Conservation (phyloP, 2,329 filamentous ascomycete genomes). For the Alternaria triticina region DNA sequence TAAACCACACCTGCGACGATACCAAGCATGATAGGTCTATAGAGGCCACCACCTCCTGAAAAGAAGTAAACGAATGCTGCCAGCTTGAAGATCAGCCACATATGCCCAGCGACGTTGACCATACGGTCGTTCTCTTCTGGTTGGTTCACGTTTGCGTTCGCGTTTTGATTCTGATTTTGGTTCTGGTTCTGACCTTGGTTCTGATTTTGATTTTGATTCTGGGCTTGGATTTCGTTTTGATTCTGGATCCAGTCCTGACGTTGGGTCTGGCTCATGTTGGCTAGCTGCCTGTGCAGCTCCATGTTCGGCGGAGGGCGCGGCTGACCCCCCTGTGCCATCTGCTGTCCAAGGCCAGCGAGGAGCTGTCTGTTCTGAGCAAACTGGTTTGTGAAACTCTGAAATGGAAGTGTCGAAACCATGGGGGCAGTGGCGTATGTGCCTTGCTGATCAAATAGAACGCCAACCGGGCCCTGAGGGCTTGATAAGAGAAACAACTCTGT, state of each 20-base stretch:
- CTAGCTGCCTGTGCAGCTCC: constrained; percentile 25
- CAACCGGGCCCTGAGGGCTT: constrained; percentile 46
- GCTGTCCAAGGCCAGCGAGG: constrained; percentile 39
- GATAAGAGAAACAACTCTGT: constrained; percentile 45
- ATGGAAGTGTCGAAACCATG: constrained; percentile 32
- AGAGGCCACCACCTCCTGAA: constrained; percentile 52
- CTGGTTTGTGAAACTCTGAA: constrained; percentile 42
- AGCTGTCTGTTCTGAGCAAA: constrained; percentile 43
- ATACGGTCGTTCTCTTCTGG: constrained; percentile 34
- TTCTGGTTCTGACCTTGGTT: constrained; percentile 17
- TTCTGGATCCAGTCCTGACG: constrained; percentile 22
- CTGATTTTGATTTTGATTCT: constrained; percentile 21
- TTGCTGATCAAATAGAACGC: constrained; percentile 44
- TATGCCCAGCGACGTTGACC: constrained; percentile 43
- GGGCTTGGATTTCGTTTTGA: constrained; percentile 17
- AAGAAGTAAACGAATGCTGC: constrained; percentile 66
- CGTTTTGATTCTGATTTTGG: constrained; percentile 10
- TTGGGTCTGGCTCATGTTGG: constrained; percentile 18
- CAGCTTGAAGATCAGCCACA: constrained; percentile 66
- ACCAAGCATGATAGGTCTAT: constrained; percentile 50
- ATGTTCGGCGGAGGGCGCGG: not conserved
- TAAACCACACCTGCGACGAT: constrained; percentile 51
- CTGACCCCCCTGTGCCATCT: constrained; percentile 31
- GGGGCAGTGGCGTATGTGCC: constrained; percentile 45
- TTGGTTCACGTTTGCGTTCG: constrained; percentile 14